Base-by-base conservation (phyloP, 2,329 filamentous ascomycete genomes). In the Aspergillus fijiensis region DNA sequence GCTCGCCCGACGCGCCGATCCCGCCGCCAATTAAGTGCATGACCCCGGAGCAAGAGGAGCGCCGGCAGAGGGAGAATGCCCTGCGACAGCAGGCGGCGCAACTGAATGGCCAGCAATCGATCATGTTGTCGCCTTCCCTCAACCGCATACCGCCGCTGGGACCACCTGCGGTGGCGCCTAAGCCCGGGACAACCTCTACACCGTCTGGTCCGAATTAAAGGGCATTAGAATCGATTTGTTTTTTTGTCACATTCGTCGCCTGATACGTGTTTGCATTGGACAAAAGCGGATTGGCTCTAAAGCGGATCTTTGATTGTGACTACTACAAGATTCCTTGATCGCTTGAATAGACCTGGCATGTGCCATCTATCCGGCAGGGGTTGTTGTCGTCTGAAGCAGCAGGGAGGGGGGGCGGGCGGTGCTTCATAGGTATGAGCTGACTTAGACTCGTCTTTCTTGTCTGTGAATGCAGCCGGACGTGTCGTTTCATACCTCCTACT, bases 1-100 rank as follows among this genome's bases (percentile, higher is more conserved):
- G 74, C 55, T 79, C 77, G 3, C 73, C 75, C 2, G 76, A 79
- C 60, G 75, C 75, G 9, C 76, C 77, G 1, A 75, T 79, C 55
- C 76, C 75, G 6, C 69, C 75, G 1, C 77, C 77, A 1, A 71
- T 78, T 23, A 79, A 79, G 59, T 74, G 69, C 60, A 79, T 79
- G 77, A 77, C 75, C 4, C 76, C 75, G 1, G 76, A 78, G 59
- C 76, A 78, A 56, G 76, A 77, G 63, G 75, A 77, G 59, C 74
- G 75, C 23, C 69, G 75, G 11, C 73, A 74, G 54, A 64, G 72
- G 52, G 76, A 78, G 63, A 73, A 76, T 60, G 74, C 74, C 5
- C 60, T 72, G 49, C 65, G 68, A 16, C 64, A 71, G 12, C 64
- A 71, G 48, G 52, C 55, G 48, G 52, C 55, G 14, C 63, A 66